Percentiles rank a stretch among this genome's conserved stretches.
Conservation (phyloP, 371 early-diverging fungal species). For the Nosema muscidifuracis region DNA sequence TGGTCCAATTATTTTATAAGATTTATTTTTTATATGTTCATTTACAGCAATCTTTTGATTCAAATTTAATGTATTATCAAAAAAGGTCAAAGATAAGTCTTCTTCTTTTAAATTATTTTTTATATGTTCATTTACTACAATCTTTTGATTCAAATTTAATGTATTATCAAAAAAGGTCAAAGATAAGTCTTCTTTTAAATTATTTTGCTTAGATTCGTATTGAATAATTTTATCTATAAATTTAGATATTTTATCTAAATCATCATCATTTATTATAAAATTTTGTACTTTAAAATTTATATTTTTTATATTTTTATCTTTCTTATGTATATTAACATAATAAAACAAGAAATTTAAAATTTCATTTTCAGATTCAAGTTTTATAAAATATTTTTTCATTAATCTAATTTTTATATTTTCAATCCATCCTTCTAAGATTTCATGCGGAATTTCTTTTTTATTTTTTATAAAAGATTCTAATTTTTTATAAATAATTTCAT, state of each 20-base stretch:
- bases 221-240: slow-evolving; percentile 1
- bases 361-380: neutral
- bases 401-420: neutral
- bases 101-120: neutral
- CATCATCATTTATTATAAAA: neutral
- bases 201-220: neutral
- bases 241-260: neutral
- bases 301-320: neutral
- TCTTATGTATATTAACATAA: neutral
- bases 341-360: neutral
- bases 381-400: neutral
- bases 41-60: slow-evolving; percentile 45
- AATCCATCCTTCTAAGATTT: neutral
- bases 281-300: neutral
- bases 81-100: no score
- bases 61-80: slow-evolving; percentile 31
- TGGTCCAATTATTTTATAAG: slow-evolving; percentile 56
- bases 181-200: neutral
- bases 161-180: slow-evolving; percentile 11
- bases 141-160: slow-evolving; percentile 22
- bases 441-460: neutral
- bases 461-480: neutral
- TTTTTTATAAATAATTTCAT: neutral
- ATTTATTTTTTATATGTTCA: neutral
- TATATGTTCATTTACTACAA: neutral